Evolutionary conservation across 2,329 filamentous ascomycete species (phyloP).

Genomic region (Ascochyta fabae): DNA sequence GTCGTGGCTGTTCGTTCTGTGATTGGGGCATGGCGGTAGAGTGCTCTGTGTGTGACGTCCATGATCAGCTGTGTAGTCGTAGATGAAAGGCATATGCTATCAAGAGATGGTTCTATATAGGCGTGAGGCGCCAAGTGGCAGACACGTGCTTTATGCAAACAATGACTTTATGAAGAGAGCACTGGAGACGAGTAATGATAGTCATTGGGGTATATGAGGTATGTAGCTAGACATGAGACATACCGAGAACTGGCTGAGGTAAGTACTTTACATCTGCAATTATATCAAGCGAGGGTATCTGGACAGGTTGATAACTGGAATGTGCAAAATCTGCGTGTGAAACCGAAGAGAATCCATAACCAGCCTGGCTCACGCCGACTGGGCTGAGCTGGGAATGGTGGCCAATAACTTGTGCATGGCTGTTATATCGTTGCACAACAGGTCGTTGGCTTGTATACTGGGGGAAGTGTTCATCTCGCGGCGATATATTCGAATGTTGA

Average conservation of each 20-base stretch:
- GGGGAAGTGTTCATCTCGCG: constrained; percentile 32
- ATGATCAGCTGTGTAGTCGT: constrained; percentile 29
- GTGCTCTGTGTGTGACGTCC: constrained; percentile 33
- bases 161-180: constrained; percentile 12
- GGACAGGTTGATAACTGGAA: constrained; percentile 40
- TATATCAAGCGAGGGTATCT: constrained; percentile 47
- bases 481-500: constrained; percentile 30
- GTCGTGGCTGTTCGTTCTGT: constrained; percentile 23
- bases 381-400: constrained; percentile 28
- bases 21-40: constrained; percentile 21
- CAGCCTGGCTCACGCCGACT: constrained; percentile 31
- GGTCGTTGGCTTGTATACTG: constrained; percentile 31
- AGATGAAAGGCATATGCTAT: background rate
- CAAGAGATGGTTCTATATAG: background rate
- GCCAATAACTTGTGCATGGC: constrained; percentile 28
- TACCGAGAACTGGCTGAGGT: constrained; percentile 49
- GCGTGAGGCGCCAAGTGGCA: background rate
- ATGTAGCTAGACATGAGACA: constrained; percentile 50
- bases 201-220: constrained; percentile 42
- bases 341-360: constrained; percentile 24
- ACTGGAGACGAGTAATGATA: constrained; percentile 36
- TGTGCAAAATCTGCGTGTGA: constrained; percentile 37
- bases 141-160: constrained; percentile 3
- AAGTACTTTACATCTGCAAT: constrained; percentile 48
- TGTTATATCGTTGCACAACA: constrained; percentile 31